Evolutionary conservation across 305 asterid species (phyloP).

Genomic region (Fraxinus latifolia): DNA sequence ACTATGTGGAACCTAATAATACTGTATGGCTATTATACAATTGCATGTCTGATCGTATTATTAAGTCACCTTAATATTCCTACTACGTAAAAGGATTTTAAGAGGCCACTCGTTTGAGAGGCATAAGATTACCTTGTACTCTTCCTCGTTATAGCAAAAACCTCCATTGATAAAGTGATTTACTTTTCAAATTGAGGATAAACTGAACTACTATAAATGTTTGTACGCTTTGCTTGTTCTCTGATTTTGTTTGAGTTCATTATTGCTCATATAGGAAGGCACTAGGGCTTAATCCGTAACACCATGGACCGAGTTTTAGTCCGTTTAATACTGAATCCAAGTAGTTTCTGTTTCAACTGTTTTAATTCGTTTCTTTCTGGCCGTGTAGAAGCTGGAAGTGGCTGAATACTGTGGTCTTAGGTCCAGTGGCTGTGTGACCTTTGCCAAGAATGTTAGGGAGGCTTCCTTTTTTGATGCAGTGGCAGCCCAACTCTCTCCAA

Average conservation of each 20-base stretch:
- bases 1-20: too few species aligned
- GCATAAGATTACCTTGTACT: background rate
- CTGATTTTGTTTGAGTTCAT: background rate
- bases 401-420: slow-evolving; percentile 74
- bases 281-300: background rate
- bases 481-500: slow-evolving; percentile 56
- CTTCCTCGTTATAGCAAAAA: background rate
- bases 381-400: slow-evolving; percentile 55
- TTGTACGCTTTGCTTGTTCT: background rate
- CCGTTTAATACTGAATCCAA: background rate
- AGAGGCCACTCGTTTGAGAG: background rate
- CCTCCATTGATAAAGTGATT: background rate
- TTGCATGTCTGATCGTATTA: background rate
- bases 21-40: background rate
- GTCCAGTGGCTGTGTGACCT: slow-evolving; percentile 52
- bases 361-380: slow-evolving; percentile 13
- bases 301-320: background rate
- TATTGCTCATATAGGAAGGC: background rate
- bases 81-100: background rate
- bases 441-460: slow-evolving; percentile 46
- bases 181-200: background rate
- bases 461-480: slow-evolving; percentile 58
- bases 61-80: background rate
- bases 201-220: background rate
- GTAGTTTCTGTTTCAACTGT: background rate